These are phyloP conservation scores for Pichia insulana DNA, from an alignment of 805 yeast genomes.

Conservation along the genomic window DNA sequence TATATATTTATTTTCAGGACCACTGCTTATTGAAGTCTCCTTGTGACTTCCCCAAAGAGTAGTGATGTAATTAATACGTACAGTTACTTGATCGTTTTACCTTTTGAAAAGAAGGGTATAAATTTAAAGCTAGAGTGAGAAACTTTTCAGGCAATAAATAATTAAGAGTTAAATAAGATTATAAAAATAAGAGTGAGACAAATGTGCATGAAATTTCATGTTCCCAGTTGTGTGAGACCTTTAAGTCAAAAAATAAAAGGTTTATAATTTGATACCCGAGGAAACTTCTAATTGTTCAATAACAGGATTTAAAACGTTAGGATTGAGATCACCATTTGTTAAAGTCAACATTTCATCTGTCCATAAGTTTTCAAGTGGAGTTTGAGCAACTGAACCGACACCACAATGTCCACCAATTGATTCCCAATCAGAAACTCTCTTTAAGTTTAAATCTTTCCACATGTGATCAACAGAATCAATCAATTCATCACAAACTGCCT, in stretches of 20 bases:
- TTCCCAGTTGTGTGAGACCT: too few relatives aligned
- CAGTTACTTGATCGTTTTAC: too few relatives aligned
- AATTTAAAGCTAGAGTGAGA: too few relatives aligned
- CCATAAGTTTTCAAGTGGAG: slow-evolving; percentile 66
- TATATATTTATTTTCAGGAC: too few relatives aligned
- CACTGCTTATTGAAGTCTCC: too few relatives aligned
- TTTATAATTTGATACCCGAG: slow-evolving; percentile 44
- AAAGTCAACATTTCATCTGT: slow-evolving; percentile 68
- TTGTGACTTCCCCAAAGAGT: too few relatives aligned
- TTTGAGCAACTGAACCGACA: slow-evolving; percentile 51
- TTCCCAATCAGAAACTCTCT: slow-evolving; percentile 73
- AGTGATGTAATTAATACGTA: too few relatives aligned
- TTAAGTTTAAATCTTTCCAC: slow-evolving; percentile 64
- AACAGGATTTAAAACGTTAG: slow-evolving; percentile 57
- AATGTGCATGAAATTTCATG: too few relatives aligned
- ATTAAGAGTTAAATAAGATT: too few relatives aligned
- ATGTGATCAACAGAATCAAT: slow-evolving; percentile 74
- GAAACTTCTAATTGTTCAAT: slow-evolving; percentile 59
- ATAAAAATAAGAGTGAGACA: too few relatives aligned
- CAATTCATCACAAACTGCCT: slow-evolving; percentile 66
- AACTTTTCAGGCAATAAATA: too few relatives aligned
- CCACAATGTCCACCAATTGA: slow-evolving; percentile 83
- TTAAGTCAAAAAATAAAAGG: not conserved
- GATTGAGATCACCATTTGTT: slow-evolving; percentile 54
- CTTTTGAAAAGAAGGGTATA: too few relatives aligned